A percentile compares a stretch with the other conserved stretches of the same genome.
phyloP scores from a whole-genome alignment of 768 basidiomycete species.

The Scleroderma citrinum region DNA sequence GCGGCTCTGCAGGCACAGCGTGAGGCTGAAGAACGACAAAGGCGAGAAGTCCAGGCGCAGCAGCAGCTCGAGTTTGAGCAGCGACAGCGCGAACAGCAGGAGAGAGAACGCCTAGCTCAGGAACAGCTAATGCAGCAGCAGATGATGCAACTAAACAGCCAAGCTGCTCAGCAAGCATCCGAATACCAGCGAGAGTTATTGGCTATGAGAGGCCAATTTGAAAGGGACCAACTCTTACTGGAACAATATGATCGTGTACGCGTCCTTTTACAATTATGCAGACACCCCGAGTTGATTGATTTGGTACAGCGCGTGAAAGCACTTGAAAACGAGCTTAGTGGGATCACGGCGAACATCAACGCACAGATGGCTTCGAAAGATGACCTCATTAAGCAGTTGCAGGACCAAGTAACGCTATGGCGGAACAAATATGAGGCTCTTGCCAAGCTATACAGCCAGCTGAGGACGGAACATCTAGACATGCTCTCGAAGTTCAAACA shows the following conservation, averaged over 20 bases:
- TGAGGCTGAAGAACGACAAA: conserved; percentile 77
- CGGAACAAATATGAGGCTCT: conserved; percentile 98
- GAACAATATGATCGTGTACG: conserved; percentile 93
- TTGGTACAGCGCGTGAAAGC: conserved; percentile 81
- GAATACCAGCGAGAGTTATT: conserved; percentile 90
- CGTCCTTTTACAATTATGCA: conserved; percentile 1
- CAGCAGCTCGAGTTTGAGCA: conserved; percentile 88
- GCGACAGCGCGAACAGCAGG: conserved; percentile 80
- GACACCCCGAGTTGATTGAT: conserved; percentile 5
- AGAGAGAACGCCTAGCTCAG: conserved; percentile 82
- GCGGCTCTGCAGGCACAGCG: conserved; percentile 75
- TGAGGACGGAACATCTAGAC: conserved; percentile 95
- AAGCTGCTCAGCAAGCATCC: conserved; percentile 65
- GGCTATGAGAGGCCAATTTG: conserved; percentile 93
- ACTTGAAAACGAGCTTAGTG: conserved; percentile 81
- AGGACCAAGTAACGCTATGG: conserved; percentile 96
- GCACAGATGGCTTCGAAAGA: conserved; percentile 90
- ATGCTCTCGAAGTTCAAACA: conserved; percentile 97
- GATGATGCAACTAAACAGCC: conserved; percentile 73
- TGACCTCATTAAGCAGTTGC: conserved; percentile 90
- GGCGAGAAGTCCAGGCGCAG: conserved; percentile 68
- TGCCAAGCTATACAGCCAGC: conserved; percentile 97
- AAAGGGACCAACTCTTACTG: conserved; percentile 94
- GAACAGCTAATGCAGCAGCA: conserved; percentile 83
- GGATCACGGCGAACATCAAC: conserved; percentile 67